Percentiles rank a stretch among this genome's conserved stretches.
phyloP scores from a whole-genome alignment of 75 land plant species.

The Chamaecyparis obtusa region DNA sequence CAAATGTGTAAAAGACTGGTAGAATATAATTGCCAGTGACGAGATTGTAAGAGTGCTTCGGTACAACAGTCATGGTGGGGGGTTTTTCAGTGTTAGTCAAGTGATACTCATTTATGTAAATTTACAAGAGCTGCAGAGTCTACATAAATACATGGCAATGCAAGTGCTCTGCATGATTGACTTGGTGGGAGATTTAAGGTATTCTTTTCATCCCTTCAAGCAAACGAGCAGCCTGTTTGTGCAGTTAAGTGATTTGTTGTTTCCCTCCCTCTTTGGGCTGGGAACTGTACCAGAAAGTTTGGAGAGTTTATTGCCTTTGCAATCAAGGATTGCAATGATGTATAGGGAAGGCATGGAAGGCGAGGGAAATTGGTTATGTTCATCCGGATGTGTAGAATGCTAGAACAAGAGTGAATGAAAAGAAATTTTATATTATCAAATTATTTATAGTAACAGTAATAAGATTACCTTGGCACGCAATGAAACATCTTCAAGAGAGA shows the following conservation, averaged over 20 bases:
- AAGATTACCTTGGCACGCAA: neutral
- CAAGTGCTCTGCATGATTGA: neutral
- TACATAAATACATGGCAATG: neutral
- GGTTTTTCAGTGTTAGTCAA: neutral
- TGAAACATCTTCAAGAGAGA: neutral
- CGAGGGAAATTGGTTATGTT: neutral
- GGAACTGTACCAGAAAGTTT: neutral
- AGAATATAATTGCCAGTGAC: neutral
- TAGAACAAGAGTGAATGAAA: neutral
- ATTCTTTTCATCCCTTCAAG: neutral
- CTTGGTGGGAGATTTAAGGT: neutral
- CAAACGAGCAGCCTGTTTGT: neutral
- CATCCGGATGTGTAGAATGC: neutral
- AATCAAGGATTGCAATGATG: conserved; percentile 1
- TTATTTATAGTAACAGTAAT: neutral
- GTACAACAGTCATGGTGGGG: neutral
- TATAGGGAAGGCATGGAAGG: conserved; percentile 1
- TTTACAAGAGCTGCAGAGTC: conserved; percentile 5
- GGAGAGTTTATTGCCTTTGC: neutral
- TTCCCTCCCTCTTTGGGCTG: conserved; percentile 9
- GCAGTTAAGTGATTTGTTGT: neutral
- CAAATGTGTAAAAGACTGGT: neutral
- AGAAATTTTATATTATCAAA: neutral
- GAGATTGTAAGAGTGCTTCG: neutral
- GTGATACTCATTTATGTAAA: neutral